phyloP scores from a whole-genome alignment of 352 stramenopile species.

The Pythium graminicola region DNA sequence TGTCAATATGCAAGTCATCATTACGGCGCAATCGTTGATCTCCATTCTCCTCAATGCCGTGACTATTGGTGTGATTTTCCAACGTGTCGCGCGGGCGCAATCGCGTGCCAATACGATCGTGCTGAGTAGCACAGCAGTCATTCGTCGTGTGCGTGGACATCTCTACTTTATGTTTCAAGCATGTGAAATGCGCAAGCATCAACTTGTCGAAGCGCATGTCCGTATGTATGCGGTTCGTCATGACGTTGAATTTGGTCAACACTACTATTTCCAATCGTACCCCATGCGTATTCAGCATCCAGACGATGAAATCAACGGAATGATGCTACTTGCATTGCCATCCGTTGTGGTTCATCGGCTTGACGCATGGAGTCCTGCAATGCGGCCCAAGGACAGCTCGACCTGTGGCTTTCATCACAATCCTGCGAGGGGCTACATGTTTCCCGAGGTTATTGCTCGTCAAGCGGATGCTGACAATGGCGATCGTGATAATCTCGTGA shows the following conservation, averaged over 20 bases:
- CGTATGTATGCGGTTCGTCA: constrained; percentile 79
- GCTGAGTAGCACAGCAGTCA: constrained; percentile 79
- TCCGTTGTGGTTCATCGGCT: constrained; percentile 82
- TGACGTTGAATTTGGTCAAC: constrained; percentile 34
- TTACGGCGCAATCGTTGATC: constrained; percentile 88
- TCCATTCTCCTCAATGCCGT: constrained; percentile 91
- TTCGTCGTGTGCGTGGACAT: constrained; percentile 84
- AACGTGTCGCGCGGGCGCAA: constrained; percentile 88
- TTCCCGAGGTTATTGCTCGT: constrained; percentile 67
- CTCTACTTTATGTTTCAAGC: constrained; percentile 92
- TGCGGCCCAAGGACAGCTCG: constrained; percentile 46
- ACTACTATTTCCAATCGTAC: constrained; percentile 70
- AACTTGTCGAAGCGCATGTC: constrained; percentile 82
- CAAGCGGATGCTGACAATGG: constrained; percentile 79
- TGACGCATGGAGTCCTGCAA: constrained; percentile 78
- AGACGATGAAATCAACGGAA: constrained; percentile 71
- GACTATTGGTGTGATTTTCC: constrained; percentile 93
- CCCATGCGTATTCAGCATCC: constrained; percentile 87
- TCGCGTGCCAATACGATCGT: constrained; percentile 80
- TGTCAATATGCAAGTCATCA: constrained; percentile 88
- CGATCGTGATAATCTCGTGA: constrained; percentile 51
- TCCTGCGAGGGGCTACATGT: constrained; percentile 52
- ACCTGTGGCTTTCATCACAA: constrained; percentile 59
- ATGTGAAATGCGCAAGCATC: constrained; percentile 85
- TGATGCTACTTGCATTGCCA: constrained; percentile 78